Conservation (phyloP, 2,329 filamentous ascomycete species). For the Paracorniculantispora psalliotae region DNA sequence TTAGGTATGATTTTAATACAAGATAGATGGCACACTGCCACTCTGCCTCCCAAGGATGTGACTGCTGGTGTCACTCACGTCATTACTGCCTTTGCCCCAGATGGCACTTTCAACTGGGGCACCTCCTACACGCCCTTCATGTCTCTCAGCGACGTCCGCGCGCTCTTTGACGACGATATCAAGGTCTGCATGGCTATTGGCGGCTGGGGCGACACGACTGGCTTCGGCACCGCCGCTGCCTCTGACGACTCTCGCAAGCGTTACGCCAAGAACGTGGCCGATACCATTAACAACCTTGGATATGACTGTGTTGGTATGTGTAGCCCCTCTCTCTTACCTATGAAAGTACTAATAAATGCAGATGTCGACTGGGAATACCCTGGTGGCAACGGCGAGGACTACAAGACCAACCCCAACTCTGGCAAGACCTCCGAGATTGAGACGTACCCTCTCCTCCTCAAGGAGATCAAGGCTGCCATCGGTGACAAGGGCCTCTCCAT, state of each 20-base stretch:
- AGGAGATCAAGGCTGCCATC: constrained; percentile 52
- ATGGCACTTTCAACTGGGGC: constrained; percentile 41
- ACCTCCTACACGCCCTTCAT: constrained; percentile 49
- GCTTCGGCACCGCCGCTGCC: constrained; percentile 48
- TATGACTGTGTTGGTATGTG: constrained; percentile 54
- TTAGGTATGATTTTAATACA: not conserved
- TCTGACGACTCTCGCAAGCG: constrained; percentile 40
- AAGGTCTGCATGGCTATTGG: constrained; percentile 62
- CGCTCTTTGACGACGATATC: constrained; percentile 45
- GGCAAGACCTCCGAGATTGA: constrained; percentile 55
- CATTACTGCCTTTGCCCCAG: constrained; percentile 50
- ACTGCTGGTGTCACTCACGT: constrained; percentile 48
- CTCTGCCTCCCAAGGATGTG: constrained; percentile 31
- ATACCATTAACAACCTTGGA: constrained; percentile 47
- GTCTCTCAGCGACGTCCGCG: constrained; percentile 44
- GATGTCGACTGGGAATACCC: constrained; percentile 65
- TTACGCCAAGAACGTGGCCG: constrained; percentile 55
- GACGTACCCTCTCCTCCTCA: constrained; percentile 56
- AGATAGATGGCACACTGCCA: constrained; percentile 35
- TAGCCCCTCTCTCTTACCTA: not conserved
- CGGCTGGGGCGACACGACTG: constrained; percentile 58
- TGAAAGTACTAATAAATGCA: constrained; percentile 9
- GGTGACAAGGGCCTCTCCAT: constrained; percentile 60
- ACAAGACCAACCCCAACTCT: constrained; percentile 56
- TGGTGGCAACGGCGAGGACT: constrained; percentile 64